A percentile compares a stretch with the other conserved stretches of the same genome.
phyloP scores from a whole-genome alignment of 139 green algal species.

The Chlorella sp. region DNA sequence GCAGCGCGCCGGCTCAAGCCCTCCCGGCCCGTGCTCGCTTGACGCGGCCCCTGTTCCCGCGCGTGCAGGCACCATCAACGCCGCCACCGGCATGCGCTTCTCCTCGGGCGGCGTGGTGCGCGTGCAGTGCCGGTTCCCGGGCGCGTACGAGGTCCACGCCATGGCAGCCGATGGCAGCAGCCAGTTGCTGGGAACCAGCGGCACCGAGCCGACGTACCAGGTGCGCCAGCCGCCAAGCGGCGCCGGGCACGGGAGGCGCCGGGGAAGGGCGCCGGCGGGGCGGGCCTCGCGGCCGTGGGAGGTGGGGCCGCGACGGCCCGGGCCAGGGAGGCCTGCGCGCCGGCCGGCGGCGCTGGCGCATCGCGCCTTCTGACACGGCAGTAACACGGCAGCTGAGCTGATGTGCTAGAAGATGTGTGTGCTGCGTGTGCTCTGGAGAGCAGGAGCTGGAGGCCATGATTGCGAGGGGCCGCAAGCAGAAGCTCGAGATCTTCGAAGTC shows the following conservation, averaged over 20 bases:
- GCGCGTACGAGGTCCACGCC: constrained; percentile 30
- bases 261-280: not conserved
- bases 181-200: constrained; percentile 41
- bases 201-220: constrained; percentile 40
- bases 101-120: constrained; percentile 47
- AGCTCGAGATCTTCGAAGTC: constrained; percentile 55
- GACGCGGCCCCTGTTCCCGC: too few species aligned
- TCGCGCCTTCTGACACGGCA: not conserved
- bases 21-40: too few species aligned
- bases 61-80: constrained; percentile 42
- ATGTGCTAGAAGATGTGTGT: not conserved
- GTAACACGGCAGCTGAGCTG: too few species aligned
- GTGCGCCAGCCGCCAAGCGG: not conserved
- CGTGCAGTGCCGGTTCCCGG: constrained; percentile 35
- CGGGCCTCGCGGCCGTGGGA: not conserved
- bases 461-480: constrained; percentile 29
- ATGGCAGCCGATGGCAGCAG: constrained; percentile 46
- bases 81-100: constrained; percentile 40
- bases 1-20: too few species aligned
- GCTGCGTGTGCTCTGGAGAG: not conserved
- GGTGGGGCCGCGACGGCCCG: not conserved
- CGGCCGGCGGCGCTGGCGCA: not conserved
- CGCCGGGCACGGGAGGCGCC: too few species aligned
- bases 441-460: constrained; percentile 50
- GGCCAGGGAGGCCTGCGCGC: not conserved